Evolutionary conservation across 2,329 filamentous ascomycete species (phyloP), one percentile per base, ranked within the genome.

Genomic region (Tolypocladium tropicale): DNA sequence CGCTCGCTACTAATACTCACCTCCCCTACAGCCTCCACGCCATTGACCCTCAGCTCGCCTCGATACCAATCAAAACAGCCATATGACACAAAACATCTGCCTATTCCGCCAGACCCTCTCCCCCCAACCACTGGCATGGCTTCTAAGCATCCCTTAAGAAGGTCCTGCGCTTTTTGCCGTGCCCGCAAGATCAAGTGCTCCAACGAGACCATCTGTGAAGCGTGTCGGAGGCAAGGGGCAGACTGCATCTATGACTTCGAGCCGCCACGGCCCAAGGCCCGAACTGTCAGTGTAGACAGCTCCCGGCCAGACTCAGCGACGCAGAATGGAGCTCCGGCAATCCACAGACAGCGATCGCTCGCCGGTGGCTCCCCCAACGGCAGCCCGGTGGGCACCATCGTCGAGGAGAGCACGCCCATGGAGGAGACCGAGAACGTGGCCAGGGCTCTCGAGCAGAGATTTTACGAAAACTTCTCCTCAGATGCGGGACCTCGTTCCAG

Each of bases 171-270:
- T 54, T 72, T 71, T 54, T 72, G 69, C 59, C 66, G 69, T n/a
- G 68, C 69, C 30, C 63, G 69, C 18, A 72, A 72, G 61, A 71
- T 72, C 62, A 72, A 71, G 54, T 72, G 69, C 58, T 71, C 67
- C 54, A 71, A 71, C 59, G 69, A 70, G 50, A 66, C 66, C 32
- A 72, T 71, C 39, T 72, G 69, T 62, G 67, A 71, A 55, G 69
- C 69, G 30, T 71, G 69, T 50, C 67, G 68, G 43, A 64, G 67
- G 41, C 69, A 71, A 55, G 68, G 67, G 11, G 67, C 65, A 52
- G 68, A 72, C 59, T 71, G 69, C 59, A 71, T 72, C 60, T 71
- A 71, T 62, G 69, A 71, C 59, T 71, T 70, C 55, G 69, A 72
- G 54, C 63, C 68, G 7, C 60, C 64, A 7, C 64, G 68, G 25